Evolutionary conservation across 1,284 basidiomycete genomes (phyloP).

Genomic region (Neolentinus lepideus): DNA sequence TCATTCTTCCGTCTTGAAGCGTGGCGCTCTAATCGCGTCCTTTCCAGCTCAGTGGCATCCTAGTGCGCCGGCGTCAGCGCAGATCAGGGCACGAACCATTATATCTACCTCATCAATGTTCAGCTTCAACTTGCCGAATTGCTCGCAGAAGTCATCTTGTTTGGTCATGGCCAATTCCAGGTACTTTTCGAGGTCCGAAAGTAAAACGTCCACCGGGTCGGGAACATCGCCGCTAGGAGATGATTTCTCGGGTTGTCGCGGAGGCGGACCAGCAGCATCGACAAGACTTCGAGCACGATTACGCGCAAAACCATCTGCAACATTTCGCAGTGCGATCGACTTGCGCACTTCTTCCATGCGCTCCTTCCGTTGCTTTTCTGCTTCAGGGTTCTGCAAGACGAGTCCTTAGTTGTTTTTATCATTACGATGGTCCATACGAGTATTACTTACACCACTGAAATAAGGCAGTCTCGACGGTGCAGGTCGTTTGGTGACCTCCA

Average conservation of each 20-base stretch:
- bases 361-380: constrained; percentile 52
- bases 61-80: constrained; percentile 17
- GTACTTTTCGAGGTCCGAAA: constrained; percentile 50
- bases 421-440: neutral
- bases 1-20: constrained; percentile 69
- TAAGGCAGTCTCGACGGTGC: neutral
- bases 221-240: constrained; percentile 12
- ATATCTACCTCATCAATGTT: constrained; percentile 36
- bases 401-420: constrained; percentile 51
- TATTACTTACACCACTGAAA: neutral
- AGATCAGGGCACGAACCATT: neutral
- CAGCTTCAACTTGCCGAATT: constrained; percentile 43
- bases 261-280: constrained; percentile 12
- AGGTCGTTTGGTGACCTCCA: constrained; percentile 34
- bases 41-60: constrained; percentile 53
- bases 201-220: constrained; percentile 40
- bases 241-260: neutral
- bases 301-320: constrained; percentile 46
- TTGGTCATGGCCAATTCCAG: constrained; percentile 42
- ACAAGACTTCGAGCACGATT: constrained; percentile 28
- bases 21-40: constrained; percentile 55
- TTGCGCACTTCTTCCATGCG: constrained; percentile 74
- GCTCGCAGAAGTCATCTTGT: constrained; percentile 44
- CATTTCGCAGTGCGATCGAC: constrained; percentile 44
- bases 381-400: constrained; percentile 50